phyloP scores from a whole-genome alignment of 208 protist genomes.

The Willaertia magna region DNA sequence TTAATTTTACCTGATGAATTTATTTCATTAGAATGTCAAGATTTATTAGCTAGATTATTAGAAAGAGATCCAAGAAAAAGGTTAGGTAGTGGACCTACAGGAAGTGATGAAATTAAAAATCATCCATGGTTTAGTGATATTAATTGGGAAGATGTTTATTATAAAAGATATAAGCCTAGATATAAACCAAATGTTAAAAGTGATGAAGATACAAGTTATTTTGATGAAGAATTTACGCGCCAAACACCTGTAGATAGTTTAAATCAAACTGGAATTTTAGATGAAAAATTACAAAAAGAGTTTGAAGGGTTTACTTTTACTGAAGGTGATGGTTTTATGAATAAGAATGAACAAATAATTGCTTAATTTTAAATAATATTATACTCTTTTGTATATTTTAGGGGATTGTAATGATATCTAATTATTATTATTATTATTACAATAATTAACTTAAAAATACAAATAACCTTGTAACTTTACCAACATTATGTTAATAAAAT shows the following conservation, averaged over 20 bases:
- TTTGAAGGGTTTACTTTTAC: constrained; percentile 8
- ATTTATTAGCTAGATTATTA: constrained; percentile 54
- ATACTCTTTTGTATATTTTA: no score
- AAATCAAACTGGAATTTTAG: background rate
- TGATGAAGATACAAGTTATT: background rate
- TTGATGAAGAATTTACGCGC: constrained; percentile 9
- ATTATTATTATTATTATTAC: no score
- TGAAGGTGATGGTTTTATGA: background rate
- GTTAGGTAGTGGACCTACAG: background rate
- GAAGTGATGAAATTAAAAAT: constrained; percentile 8
- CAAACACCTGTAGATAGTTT: background rate
- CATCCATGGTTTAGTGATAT: constrained; percentile 23
- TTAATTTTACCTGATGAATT: background rate
- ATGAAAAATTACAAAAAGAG: background rate
- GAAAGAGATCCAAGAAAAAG: constrained; percentile 64
- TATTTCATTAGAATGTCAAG: constrained; percentile 1
- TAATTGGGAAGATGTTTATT: constrained; percentile 14
- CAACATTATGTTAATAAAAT: no score
- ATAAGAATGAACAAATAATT: no score
- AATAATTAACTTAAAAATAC: no score
- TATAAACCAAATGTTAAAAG: background rate
- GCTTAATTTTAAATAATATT: no score
- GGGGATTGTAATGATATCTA: no score
- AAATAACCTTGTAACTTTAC: no score
- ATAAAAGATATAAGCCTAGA: constrained; percentile 11